Base-by-base conservation (phyloP, 2,329 filamentous ascomycete genomes). In the Pseudogymnoascus sp. region DNA sequence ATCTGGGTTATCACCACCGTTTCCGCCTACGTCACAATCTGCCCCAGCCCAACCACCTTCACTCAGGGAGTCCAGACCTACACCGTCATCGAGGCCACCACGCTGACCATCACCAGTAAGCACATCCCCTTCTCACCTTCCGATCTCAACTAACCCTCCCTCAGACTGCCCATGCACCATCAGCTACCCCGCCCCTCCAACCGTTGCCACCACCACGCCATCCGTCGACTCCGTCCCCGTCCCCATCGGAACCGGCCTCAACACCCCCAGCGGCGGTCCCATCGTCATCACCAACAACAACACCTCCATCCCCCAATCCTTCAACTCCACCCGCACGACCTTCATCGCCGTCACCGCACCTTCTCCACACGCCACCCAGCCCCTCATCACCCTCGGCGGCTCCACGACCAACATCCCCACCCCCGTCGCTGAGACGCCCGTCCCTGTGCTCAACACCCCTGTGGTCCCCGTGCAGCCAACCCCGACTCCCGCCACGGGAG, bases 11-110 rank as follows among this genome's bases (percentile, higher is more conserved):
- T 65, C 15, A 50, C 64, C 21, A 64, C 64, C 7, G 73, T 82
- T 62, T 80, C 78, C 53, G 69, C 73, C 26, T 78, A 75, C 72
- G 79, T 76, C 67, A 83, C 81, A 63, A 80, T 75, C 75, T 83
- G 82, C 77, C 79, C 81, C 3, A 70, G 70, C 64, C 70, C 80
- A 37, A 82, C 81, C 61, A 74, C 73, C 29, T 68, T 82, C 66
- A 75, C 75, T 38, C 72, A 77, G 67, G 74, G 74, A 63, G 72
- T 70, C 64, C 70, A 76, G 63, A 82, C 80, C 66, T 79, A 79
- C 74, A 78, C 76, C 61, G 76, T 83, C 66, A 77, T 77, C 64
- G 72, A 74, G 68, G 77, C 78, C 63, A 77, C 77, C 63, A 75
- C 75, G 64, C 69, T 79, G 71, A 80, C 78, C 69, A 72, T 80